Evolutionary conservation across 345 rosid species (phyloP).

Genomic region (Mangifera indica): DNA sequence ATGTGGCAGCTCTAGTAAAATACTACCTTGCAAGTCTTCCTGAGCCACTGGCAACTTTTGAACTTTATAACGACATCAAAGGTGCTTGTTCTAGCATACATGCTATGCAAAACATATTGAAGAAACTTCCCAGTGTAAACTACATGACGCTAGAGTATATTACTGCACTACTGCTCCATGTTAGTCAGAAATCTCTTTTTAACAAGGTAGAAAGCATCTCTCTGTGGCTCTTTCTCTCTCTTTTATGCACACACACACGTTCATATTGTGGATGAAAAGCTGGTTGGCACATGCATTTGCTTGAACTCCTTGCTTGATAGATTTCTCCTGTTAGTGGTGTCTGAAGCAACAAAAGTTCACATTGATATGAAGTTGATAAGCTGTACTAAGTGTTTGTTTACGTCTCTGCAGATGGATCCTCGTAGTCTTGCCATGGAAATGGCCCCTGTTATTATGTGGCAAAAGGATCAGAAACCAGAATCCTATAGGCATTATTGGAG

Average conservation of each 20-base stretch:
- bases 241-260: not conserved
- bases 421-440: conserved; percentile 82
- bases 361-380: not conserved
- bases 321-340: not conserved
- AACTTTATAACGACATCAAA: conserved; percentile 72
- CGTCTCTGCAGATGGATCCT: conserved; percentile 75
- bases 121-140: conserved; percentile 79
- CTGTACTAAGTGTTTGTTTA: conserved; percentile 11
- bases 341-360: too few species aligned
- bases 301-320: not conserved
- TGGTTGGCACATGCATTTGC: not conserved
- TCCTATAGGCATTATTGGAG: conserved; percentile 69
- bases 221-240: not conserved
- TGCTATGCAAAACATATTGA: conserved; percentile 64
- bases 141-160: conserved; percentile 84
- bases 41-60: conserved; percentile 75
- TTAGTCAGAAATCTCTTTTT: conserved; percentile 77
- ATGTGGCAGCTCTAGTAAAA: conserved; percentile 72
- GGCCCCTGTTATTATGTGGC: conserved; percentile 92
- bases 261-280: not conserved
- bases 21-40: conserved; percentile 95
- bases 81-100: conserved; percentile 67
- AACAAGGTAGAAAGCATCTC: conserved; percentile 59
- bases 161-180: conserved; percentile 74
- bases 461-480: conserved; percentile 62